phyloP scores from a whole-genome alignment of 2,329 filamentous ascomycete species.

The Monosporascus sp. region DNA sequence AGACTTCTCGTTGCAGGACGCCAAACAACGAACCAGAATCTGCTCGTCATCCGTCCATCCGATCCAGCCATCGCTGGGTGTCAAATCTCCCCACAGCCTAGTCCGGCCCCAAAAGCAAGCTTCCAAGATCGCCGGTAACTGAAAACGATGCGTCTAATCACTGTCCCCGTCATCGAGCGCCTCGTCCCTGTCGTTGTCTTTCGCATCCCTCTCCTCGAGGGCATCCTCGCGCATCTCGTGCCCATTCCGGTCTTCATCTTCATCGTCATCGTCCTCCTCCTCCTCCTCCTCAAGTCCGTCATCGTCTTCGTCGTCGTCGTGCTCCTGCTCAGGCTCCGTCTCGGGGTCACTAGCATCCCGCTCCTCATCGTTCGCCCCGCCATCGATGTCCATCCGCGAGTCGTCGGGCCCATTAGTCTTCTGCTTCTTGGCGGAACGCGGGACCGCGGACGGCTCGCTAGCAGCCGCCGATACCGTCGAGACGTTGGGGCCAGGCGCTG shows the following conservation, averaged over 20 bases:
- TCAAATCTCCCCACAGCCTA: too few relatives aligned
- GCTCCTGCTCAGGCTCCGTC: slow-evolving; percentile 39
- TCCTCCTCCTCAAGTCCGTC: slow-evolving; percentile 52
- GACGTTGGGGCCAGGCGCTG: slow-evolving; percentile 20
- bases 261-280: slow-evolving; percentile 43
- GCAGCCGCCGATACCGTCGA: slow-evolving; percentile 20
- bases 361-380: slow-evolving; percentile 25
- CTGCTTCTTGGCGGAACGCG: slow-evolving; percentile 33
- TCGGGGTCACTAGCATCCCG: slow-evolving; percentile 35
- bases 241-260: slow-evolving; percentile 38
- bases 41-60: too few relatives aligned
- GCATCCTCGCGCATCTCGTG: slow-evolving; percentile 35
- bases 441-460: slow-evolving; percentile 12
- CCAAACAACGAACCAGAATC: too few relatives aligned
- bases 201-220: slow-evolving; percentile 28
- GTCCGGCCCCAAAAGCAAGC: too few relatives aligned
- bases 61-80: too few relatives aligned
- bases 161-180: slow-evolving; percentile 58
- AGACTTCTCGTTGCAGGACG: too few relatives aligned
- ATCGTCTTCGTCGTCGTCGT: slow-evolving; percentile 45
- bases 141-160: slow-evolving; percentile 31
- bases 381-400: slow-evolving; percentile 42
- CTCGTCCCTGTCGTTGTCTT: slow-evolving; percentile 48
- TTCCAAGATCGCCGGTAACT: too few relatives aligned
- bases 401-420: slow-evolving; percentile 31